Base-by-base conservation (phyloP, 441 rosid genomes). In the Eruca vesicaria region DNA sequence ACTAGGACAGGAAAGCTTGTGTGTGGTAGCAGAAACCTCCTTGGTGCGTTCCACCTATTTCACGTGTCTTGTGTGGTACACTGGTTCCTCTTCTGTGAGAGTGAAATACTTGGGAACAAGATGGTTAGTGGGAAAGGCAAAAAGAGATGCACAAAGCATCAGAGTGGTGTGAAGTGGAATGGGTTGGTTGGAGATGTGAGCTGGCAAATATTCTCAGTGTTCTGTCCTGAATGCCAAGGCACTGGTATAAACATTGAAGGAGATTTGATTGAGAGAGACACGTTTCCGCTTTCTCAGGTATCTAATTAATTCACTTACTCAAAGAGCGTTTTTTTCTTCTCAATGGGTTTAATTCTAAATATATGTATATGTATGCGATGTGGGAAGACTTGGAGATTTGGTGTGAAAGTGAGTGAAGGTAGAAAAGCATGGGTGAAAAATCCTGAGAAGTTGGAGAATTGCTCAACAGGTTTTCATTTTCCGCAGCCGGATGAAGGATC, bases 151-250 rank as follows among this genome's bases (percentile, higher is more conserved):
- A 84, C 78, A 71, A 85, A 83, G 66, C 55, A 48, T 7, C 90
- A 86, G 84, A 79, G 73, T 74, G 81, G 80, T 75, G 57, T 73
- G 69, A 93, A 86, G 84, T 58, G 60, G 75, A 79, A 67, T 67
- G 77, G 82, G 74, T 48, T 71, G 23, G 80, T 69, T 57, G 76
- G 71, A 50, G 68, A 64, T 43, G 71, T 76, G 12, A 76, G 79
- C 66, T 68, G 69, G 69, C 85, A 78, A 70, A 86, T 91, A 74
- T 81, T 80, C 68, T 90, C 88, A 2, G 88, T 84, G 35, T 88
- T 91, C 86, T 96, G 97, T 80, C 94, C 99, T 52, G 94, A 91
- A 83, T 96, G 97, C 81, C 99, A 93, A 79, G 98, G 99, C 71
- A 91, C 97, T 6, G 97, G 98, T 52, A 68, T 82, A 23, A 61